Base-by-base conservation (phyloP, 352 stramenopile species). In the Pythium scleroteichum region DNA sequence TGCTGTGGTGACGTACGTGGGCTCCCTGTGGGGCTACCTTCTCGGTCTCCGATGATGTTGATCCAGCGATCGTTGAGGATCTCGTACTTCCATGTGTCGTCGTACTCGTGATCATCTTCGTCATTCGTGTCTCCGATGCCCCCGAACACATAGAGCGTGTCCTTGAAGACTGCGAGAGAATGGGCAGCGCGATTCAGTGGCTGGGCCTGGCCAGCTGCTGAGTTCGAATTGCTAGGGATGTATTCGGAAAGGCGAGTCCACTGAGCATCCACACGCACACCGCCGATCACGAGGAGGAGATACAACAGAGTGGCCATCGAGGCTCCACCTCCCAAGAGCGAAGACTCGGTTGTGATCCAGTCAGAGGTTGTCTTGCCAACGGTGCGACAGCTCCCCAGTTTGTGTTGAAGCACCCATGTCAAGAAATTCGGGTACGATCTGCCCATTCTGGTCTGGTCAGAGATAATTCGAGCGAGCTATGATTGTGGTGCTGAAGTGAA, bases 121-220 rank as follows among this genome's bases (percentile, higher is more conserved):
- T 54, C 53, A 26, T 58, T 55, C 8, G 35, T 71, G 32, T 67
- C 20, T 24, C 75, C 79, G 32, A 89, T 71, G 40, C 82, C 82
- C 3, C 82, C 82, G 54, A 79, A 89, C 27, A 89, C 52, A 57
- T 87, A 90, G 29, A 92, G 54, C 12, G 62, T 59, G 53, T 92
- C 76, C 9, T 79, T 45, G 47, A 81, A 78, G 3, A 56, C 46
- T 13, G 78, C 50, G 40, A 88, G 69, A 0, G 69, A 76, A 38
- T 92, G 82, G 19, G 78, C 82, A 3, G 78, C 76, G 8, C 82
- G 80, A 22, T 73, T 75, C 57, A 74, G 53, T 80, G 78, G 14
- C 61, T 57, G 44, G 14, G 33, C 0, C 26, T 58, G 27, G 27
- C 54, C 22, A 38, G 29, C 56, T 10, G 49, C 4, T 16, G 33